Conservation (phyloP, 352 stramenopile genomes). For the Phytophthora pistaciae region DNA sequence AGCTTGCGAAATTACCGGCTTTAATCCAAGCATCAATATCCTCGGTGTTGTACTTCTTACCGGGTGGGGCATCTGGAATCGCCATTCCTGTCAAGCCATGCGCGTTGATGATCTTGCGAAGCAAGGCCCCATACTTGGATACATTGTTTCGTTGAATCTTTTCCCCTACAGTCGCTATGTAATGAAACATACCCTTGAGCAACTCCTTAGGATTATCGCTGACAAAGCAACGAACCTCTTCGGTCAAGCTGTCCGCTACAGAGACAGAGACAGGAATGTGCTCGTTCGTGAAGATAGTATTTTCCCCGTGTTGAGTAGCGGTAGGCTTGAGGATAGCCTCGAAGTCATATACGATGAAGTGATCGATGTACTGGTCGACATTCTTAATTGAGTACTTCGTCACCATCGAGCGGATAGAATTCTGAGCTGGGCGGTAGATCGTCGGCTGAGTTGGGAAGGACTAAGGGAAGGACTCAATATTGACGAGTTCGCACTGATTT, state of each 20-base stretch:
- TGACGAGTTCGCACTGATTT: slow-evolving; percentile 4
- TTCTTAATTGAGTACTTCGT: slow-evolving; percentile 10
- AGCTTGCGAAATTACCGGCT: not conserved
- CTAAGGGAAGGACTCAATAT: slow-evolving; percentile 3
- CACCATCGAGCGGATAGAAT: not conserved
- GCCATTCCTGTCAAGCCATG: slow-evolving; percentile 7
- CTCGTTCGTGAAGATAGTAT: slow-evolving; percentile 10
- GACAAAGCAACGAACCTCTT: slow-evolving; percentile 1
- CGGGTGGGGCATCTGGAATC: not conserved
- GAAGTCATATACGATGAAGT: slow-evolving; percentile 18
- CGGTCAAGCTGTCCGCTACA: slow-evolving; percentile 5
- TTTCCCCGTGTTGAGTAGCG: not conserved
- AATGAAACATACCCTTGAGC: not conserved
- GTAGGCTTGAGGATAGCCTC: slow-evolving; percentile 5
- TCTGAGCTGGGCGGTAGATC: not conserved
- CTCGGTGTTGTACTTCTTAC: not conserved
- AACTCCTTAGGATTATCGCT: not conserved
- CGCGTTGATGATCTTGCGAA: slow-evolving; percentile 7
- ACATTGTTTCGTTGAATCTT: slow-evolving; percentile 2
- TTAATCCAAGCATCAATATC: not conserved
- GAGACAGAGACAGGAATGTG: slow-evolving; percentile 12
- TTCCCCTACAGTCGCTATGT: no score
- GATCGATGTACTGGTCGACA: slow-evolving; percentile 11
- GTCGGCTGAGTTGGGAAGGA: not conserved
- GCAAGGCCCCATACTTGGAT: not conserved